Evolutionary conservation across 768 basidiomycete genomes (phyloP).

Genomic region (Strobilomyces echinocephalus): DNA sequence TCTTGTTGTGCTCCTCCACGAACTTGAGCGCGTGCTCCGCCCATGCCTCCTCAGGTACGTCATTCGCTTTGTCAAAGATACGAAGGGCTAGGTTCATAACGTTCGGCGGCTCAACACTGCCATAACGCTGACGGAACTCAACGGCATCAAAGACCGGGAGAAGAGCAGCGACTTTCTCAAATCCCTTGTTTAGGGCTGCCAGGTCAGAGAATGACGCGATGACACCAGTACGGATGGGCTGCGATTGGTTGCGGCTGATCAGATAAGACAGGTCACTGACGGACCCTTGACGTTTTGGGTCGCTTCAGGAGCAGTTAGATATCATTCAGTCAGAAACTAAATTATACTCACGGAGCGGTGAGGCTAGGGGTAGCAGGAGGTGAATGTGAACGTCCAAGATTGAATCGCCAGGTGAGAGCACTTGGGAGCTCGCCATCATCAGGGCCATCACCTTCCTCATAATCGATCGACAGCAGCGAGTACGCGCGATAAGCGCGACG

Average conservation of each 20-base stretch:
- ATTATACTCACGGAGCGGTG: constrained; percentile 28
- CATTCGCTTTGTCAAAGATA: constrained; percentile 76
- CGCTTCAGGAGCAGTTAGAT: constrained; percentile 32
- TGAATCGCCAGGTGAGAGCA: constrained; percentile 92
- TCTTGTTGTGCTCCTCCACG: constrained; percentile 59
- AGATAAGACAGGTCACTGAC: constrained; percentile 95
- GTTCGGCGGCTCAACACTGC: constrained; percentile 75
- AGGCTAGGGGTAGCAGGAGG: constrained; percentile 80
- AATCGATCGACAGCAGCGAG: constrained; percentile 84
- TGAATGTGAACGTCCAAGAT: constrained; percentile 82
- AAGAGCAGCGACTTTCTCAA: constrained; percentile 64
- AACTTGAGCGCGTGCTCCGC: constrained; percentile 66
- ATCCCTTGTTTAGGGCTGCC: constrained; percentile 62
- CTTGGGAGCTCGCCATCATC: constrained; percentile 81
- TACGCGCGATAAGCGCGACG: constrained; percentile 96
- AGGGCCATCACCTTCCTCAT: constrained; percentile 83
- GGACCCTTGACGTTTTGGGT: constrained; percentile 77
- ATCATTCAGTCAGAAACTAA: background rate
- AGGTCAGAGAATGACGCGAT: constrained; percentile 88
- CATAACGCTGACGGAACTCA: constrained; percentile 75
- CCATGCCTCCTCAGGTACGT: constrained; percentile 74
- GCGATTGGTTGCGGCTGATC: constrained; percentile 79
- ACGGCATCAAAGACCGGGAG: constrained; percentile 69
- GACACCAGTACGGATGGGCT: constrained; percentile 86
- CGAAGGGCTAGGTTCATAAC: constrained; percentile 93